Evolutionary conservation across 805 yeast species (phyloP), one percentile per base, ranked within the genome.

Genomic region (Metschnikowia anglica): DNA sequence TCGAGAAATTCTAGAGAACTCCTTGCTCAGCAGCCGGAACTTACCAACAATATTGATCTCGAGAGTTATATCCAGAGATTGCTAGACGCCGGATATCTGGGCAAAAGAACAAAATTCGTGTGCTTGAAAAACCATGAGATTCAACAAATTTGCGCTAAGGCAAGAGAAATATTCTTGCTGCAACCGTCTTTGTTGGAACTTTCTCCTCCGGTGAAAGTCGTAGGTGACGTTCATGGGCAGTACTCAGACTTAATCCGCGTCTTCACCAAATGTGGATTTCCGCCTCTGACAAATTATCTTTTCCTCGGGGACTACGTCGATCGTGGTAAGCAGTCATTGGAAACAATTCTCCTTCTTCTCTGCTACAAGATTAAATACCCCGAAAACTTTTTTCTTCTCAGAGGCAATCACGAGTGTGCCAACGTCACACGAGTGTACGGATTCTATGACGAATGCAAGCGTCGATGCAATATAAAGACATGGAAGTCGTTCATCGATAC

Each of bases 381-480:
- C 0, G 97, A 93, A 59, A 91, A 91, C 66, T 90, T 93, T 64
- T 93, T 91, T 63, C 66, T 93, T 46, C 72, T 93, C 32, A 73
- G 99, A 54, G 99, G 99, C 16, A 93, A 93, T 65, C 99, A 93
- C 67, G 99, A 93, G 69, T 88, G 96, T 65, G 97, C 99, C 16
- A 88, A 88, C 59, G 95, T 93, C 43, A 91, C 98, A 1, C 79
- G 97, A 51, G 96, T 93, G 24, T 93, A 93, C 65, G 99, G 99
- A 2, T 93, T 93, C 60, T 93, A 89, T 62, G 99, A 93, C 66
- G 99, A 93, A 68, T 93, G 99, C 72, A 93, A 93, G 63, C 79
- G 99, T 57, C 76, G 99, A 48, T 81, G 96, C 56, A 87, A 85
- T 58, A 79, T 90, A 56, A 93, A 91, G 61, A 85, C 90, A 1